Conservation (phyloP, 2,329 filamentous ascomycete species). For the Cladosporium cucumerinum region DNA sequence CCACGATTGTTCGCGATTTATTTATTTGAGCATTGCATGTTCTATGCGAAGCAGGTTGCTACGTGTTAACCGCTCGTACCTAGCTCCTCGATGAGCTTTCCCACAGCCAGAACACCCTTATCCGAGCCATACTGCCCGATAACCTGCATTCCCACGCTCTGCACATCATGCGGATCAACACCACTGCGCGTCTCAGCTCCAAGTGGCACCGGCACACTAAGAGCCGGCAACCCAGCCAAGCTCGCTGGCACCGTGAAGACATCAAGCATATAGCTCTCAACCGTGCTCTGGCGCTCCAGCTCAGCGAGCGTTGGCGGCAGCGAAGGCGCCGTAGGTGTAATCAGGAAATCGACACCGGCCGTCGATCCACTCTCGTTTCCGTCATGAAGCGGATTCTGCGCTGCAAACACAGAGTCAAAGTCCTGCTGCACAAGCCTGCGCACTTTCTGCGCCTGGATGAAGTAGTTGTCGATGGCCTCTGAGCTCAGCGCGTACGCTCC, state of each 20-base stretch:
- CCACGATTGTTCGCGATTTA: background rate
- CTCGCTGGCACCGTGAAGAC: constrained; percentile 95
- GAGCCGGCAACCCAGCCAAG: constrained; percentile 81
- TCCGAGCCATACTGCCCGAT: constrained; percentile 83
- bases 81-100: constrained; percentile 37
- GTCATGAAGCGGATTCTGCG: constrained; percentile 64
- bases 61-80: background rate
- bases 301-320: constrained; percentile 64
- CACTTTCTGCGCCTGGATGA: constrained; percentile 86
- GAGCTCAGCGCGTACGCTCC: constrained; percentile 89
- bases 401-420: constrained; percentile 74
- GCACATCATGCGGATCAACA: constrained; percentile 32
- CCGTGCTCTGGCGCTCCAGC: constrained; percentile 51
- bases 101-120: constrained; percentile 58
- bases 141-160: constrained; percentile 64
- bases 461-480: constrained; percentile 91
- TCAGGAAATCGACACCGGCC: constrained; percentile 74
- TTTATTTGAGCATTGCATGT: background rate
- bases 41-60: background rate
- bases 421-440: constrained; percentile 79
- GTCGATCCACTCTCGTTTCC: constrained; percentile 41
- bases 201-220: constrained; percentile 69
- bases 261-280: constrained; percentile 89
- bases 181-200: constrained; percentile 13
- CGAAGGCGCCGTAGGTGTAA: constrained; percentile 83